Evolutionary conservation across 495 filamentous ascomycete genomes (phyloP).

Genomic region (Penicillium manginii): DNA sequence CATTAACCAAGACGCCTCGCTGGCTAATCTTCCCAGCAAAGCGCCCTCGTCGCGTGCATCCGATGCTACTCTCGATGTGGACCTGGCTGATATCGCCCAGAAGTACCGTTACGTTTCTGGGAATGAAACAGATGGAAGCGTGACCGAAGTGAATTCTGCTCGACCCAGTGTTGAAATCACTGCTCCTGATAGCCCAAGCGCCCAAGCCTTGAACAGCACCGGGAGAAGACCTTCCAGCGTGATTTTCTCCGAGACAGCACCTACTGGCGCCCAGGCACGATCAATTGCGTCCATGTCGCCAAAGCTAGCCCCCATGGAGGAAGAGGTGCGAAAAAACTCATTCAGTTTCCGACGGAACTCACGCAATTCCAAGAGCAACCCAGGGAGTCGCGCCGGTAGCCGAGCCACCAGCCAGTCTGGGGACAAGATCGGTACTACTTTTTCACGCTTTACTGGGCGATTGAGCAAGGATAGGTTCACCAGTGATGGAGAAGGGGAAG

Average conservation of each 20-base stretch:
- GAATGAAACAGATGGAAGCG: constrained; percentile 21
- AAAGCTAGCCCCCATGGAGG: constrained; percentile 47
- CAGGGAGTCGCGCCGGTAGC: constrained; percentile 63
- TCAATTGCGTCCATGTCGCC: constrained; percentile 52
- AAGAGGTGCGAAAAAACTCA: constrained; percentile 53
- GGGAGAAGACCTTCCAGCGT: constrained; percentile 28
- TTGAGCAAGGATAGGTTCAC: constrained; percentile 47
- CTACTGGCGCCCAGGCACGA: constrained; percentile 40
- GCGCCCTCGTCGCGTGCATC: constrained; percentile 62
- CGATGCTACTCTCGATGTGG: constrained; percentile 36
- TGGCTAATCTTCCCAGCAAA: constrained; percentile 55
- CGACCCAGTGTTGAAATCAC: constrained; percentile 52
- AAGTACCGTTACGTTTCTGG: constrained; percentile 18
- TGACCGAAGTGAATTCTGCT: constrained; percentile 27
- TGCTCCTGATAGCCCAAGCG: constrained; percentile 25
- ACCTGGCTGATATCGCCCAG: constrained; percentile 26
- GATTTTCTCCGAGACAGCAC: constrained; percentile 38
- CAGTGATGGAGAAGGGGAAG: constrained; percentile 39
- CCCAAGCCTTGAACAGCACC: constrained; percentile 6
- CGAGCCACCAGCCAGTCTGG: constrained; percentile 58
- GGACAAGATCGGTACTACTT: constrained; percentile 68
- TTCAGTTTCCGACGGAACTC: constrained; percentile 60
- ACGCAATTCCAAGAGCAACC: constrained; percentile 54
- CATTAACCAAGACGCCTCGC: constrained; percentile 68
- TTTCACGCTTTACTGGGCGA: constrained; percentile 65